Evolutionary conservation across 106 monocot species (phyloP).

Genomic region (Dioscorea dumetorum): DNA sequence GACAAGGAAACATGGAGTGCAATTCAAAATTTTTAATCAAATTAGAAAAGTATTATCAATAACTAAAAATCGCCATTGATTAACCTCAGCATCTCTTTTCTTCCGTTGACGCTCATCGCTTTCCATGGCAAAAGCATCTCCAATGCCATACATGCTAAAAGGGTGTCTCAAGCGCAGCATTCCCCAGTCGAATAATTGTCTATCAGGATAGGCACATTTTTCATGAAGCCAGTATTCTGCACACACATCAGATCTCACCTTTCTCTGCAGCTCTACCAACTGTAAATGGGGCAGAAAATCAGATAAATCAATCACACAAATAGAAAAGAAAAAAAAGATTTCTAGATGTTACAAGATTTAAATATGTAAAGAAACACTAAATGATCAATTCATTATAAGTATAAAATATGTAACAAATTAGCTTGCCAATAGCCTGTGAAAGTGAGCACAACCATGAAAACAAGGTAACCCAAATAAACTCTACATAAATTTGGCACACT

Average conservation of each 20-base stretch:
- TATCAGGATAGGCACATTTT: constrained; percentile 68
- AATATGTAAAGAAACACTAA: too few species aligned
- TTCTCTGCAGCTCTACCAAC: constrained; percentile 81
- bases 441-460: too few species aligned
- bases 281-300: constrained; percentile 11
- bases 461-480: too few species aligned
- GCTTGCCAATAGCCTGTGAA: too few species aligned
- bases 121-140: constrained; percentile 70
- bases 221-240: constrained; percentile 70
- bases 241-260: constrained; percentile 62
- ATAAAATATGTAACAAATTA: too few species aligned
- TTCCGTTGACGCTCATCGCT: constrained; percentile 82
- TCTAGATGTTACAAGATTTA: too few species aligned
- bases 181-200: constrained; percentile 92
- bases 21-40: too few species aligned
- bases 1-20: too few species aligned
- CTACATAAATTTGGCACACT: too few species aligned
- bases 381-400: too few species aligned
- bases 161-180: constrained; percentile 80
- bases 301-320: too few species aligned
- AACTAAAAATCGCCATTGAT: background rate
- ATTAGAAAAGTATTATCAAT: background rate
- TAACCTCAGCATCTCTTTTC: constrained; percentile 89
- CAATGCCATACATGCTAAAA: constrained; percentile 78
- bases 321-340: background rate